phyloP scores from a whole-genome alignment of 192 early-diverging fungal species.

The Backusella circina region DNA sequence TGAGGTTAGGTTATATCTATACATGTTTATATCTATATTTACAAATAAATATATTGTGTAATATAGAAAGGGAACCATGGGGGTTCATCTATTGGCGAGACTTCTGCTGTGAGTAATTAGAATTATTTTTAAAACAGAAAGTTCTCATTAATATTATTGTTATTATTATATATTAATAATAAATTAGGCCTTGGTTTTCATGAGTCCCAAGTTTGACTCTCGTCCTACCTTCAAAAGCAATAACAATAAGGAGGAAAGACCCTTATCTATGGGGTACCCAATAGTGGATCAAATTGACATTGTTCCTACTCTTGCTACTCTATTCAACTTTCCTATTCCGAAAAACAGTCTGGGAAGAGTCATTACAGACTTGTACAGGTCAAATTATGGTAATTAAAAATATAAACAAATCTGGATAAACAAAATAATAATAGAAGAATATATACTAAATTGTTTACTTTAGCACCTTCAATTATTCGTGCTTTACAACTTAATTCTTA shows the following conservation, averaged over 20 bases:
- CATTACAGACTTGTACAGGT: slow-evolving; percentile 75
- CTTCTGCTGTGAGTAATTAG: slow-evolving; percentile 42
- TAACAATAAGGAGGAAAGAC: neutral
- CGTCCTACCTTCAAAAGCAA: slow-evolving; percentile 14
- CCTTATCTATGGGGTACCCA: slow-evolving; percentile 46
- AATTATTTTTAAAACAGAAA: neutral
- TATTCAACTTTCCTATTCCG: slow-evolving; percentile 88
- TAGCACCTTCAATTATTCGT: slow-evolving; percentile 29
- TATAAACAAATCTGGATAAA: neutral
- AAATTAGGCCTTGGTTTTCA: slow-evolving; percentile 40
- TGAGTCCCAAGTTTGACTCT: slow-evolving; percentile 42
- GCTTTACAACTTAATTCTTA: slow-evolving; percentile 62
- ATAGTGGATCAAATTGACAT: slow-evolving; percentile 84
- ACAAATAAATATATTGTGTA: neutral
- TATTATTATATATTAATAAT: neutral
- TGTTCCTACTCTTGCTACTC: slow-evolving; percentile 76
- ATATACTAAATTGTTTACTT: neutral
- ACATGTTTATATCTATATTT: neutral
- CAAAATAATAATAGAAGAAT: neutral
- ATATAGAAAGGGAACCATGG: slow-evolving; percentile 56
- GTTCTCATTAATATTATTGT: neutral
- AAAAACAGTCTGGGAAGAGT: slow-evolving; percentile 88
- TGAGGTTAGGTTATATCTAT: slow-evolving; percentile 43
- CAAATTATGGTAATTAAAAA: slow-evolving; percentile 26
- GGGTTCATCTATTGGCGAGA: slow-evolving; percentile 52